Base-by-base conservation (phyloP, 2,329 filamentous ascomycete species). In the Microsporum ferrugineum region DNA sequence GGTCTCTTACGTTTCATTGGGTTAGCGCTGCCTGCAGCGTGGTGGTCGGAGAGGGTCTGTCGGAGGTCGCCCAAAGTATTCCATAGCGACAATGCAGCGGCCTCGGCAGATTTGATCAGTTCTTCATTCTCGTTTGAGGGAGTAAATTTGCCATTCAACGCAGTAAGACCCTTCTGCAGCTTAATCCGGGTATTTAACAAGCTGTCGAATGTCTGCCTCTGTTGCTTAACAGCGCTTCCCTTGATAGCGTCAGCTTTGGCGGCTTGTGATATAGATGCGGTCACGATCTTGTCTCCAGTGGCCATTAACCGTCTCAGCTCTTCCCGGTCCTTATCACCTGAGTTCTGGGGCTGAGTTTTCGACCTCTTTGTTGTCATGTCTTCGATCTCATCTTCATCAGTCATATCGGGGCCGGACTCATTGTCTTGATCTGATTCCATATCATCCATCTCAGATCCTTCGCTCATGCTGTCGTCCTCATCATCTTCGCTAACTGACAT, bases 111-210 rank as follows among this genome's bases (percentile, higher is more conserved):
- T 81, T 84, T 76, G 79, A 95, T 68, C 75, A 85, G 71, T 45
- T 77, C 70, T 2, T 65, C 69, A 2, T 73, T 71, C 3, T 69
- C 70, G 14, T 59, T 38, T 2, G 47, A n/a, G 8, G 55, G 5
- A 6, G 36, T 29, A 3, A 77, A 71, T 8, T 77, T 73, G 1
- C 80, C 66, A 0, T 77, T 70, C 14, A 80, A 73, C 45, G 95
- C 79, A 14, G 94, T 82, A 12, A 99, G 76, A 1, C 89, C 90
- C 73, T 96, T 97, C 73, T 99, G 95, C 17, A 99, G 77, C 63
- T 92, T 88, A 70, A 99, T 96, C 23, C 94, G 86, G 12, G 91
- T 83, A 75, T 96, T 95, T 36, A 99, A 81, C 0, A 97, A 82
- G 0, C 88, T 84, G 67, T 97, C 92, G 69, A 96, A 99, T 0